Evolutionary conservation across 2,329 filamentous ascomycete species (phyloP).

Genomic region (Diaporthe eres): DNA sequence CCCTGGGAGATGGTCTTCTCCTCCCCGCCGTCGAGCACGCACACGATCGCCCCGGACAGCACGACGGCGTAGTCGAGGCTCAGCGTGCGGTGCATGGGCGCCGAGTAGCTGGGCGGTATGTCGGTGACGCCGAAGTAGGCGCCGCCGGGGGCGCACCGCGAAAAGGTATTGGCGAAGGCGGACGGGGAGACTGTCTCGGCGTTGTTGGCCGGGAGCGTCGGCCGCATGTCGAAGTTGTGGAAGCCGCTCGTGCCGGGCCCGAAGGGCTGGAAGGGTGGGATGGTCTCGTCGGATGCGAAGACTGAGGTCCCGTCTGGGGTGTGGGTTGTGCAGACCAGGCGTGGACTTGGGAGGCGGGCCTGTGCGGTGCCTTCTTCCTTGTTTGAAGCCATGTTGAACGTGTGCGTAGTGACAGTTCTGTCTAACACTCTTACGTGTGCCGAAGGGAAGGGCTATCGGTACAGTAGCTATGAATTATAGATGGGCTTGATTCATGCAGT

Average conservation of each 20-base stretch:
- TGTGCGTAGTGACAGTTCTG: background rate
- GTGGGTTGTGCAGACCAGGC: slow-evolving; percentile 51
- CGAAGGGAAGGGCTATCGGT: background rate
- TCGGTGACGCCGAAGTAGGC: slow-evolving; percentile 53
- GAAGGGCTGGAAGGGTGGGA: slow-evolving; percentile 50
- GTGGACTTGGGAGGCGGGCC: slow-evolving; percentile 40
- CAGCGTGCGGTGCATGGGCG: slow-evolving; percentile 58
- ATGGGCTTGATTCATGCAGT: background rate
- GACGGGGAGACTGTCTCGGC: slow-evolving; percentile 32
- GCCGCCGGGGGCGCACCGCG: slow-evolving; percentile 54
- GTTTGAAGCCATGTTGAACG: slow-evolving; percentile 8
- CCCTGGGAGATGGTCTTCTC: slow-evolving; percentile 54
- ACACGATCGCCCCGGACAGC: slow-evolving; percentile 55
- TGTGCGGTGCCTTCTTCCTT: background rate
- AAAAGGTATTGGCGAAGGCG: slow-evolving; percentile 45
- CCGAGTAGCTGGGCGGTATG: slow-evolving; percentile 48
- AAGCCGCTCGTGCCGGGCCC: slow-evolving; percentile 50
- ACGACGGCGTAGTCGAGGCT: slow-evolving; percentile 58
- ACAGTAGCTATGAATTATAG: background rate
- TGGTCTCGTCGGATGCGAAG: slow-evolving; percentile 49
- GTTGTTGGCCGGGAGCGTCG: slow-evolving; percentile 52
- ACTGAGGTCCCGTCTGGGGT: slow-evolving; percentile 49
- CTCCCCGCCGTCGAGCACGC: slow-evolving; percentile 58
- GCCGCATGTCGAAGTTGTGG: slow-evolving; percentile 49
- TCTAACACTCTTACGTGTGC: background rate